These are phyloP conservation scores for Colletotrichum falcatum DNA, from an alignment of 2,329 filamentous ascomycete genomes.

Conservation along the genomic window DNA sequence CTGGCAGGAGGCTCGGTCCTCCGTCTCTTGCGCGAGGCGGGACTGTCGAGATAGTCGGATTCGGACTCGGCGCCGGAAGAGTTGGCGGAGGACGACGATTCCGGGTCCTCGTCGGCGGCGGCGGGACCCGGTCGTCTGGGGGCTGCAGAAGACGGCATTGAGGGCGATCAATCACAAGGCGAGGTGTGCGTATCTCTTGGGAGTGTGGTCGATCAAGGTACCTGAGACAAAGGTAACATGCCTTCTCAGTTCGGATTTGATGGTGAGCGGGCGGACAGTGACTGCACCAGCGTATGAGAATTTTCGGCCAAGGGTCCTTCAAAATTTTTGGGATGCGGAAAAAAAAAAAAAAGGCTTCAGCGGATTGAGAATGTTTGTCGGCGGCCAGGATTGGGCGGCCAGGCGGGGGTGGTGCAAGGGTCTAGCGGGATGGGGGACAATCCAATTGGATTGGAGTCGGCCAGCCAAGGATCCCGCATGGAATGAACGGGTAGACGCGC, in stretches of 20 bases:
- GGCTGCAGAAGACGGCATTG: conserved; percentile 33
- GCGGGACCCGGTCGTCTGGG: conserved; percentile 21
- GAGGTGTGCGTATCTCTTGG: neutral
- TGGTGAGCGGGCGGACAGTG: conserved; percentile 10
- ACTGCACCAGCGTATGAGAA: conserved; percentile 36
- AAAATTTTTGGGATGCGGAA: neutral
- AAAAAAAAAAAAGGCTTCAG: conserved; percentile 15
- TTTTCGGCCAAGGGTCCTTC: conserved; percentile 20
- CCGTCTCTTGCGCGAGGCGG: conserved; percentile 59
- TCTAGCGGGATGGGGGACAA: neutral
- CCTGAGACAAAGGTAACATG: conserved; percentile 5
- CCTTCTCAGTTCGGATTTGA: conserved; percentile 7
- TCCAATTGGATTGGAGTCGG: conserved; percentile 28
- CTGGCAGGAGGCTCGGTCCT: conserved; percentile 49
- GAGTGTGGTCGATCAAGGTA: neutral
- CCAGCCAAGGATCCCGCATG: conserved; percentile 1
- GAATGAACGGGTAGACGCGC: conserved; percentile 34
- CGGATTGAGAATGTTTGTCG: conserved; percentile 29
- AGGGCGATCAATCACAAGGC: conserved; percentile 7
- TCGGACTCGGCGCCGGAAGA: conserved; percentile 48
- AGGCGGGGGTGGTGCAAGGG: conserved; percentile 26
- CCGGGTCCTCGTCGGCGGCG: conserved; percentile 30
- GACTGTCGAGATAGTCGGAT: conserved; percentile 64
- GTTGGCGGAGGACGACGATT: conserved; percentile 31
- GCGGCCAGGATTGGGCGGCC: conserved; percentile 29